Base-by-base conservation (phyloP, 1,139 yeast genomes). In the Suhomyces yuchorum region DNA sequence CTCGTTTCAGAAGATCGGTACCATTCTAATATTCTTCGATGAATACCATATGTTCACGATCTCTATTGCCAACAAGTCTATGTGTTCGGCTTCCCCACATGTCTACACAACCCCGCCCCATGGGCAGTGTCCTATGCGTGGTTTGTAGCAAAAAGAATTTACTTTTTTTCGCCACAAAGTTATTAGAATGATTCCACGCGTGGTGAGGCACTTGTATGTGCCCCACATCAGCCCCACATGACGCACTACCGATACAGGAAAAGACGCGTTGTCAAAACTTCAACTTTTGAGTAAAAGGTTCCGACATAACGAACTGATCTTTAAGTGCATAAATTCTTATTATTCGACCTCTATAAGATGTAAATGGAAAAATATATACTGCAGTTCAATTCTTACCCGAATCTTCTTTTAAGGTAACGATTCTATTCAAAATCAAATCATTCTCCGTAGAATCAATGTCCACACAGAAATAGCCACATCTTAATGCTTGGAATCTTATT, bases 401-500 rank as follows among this genome's bases (percentile, higher is more conserved):
- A 59, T 80, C 85, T 66, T 91, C 97, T 73, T 91, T 92, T 68
- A 92, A 80, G 9, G 96, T 85, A 41, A 92, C 97, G 61, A 91
- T 89, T 66, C 96, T 81, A 71, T 92, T 92, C 65, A 95, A 75
- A 37, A 92, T 78, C 56, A 90, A 70, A 51, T 71, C 75, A 41
- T 80, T 84, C 19, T 71, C 76, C 6, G 75, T 73, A 47, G 90
- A 73, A 55, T 93, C 98, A 60, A 80, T 82, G 65, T 95, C 99
- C 67, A 90, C 71, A 65, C 97, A 86, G 80, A 92, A 95, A 70
- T 93, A 93, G 22, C 99, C 99, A 44, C 90, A 93, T 71, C 99
- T 85, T 68, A 95, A 80, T 26, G 97, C 99, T 73, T 95, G 99
- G 89, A 95, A 95, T 66, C 99, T 82, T 33, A 89, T 88, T n/a